Conservation (phyloP, 192 early-diverging fungal species). For the Umbelopsis sp. region DNA sequence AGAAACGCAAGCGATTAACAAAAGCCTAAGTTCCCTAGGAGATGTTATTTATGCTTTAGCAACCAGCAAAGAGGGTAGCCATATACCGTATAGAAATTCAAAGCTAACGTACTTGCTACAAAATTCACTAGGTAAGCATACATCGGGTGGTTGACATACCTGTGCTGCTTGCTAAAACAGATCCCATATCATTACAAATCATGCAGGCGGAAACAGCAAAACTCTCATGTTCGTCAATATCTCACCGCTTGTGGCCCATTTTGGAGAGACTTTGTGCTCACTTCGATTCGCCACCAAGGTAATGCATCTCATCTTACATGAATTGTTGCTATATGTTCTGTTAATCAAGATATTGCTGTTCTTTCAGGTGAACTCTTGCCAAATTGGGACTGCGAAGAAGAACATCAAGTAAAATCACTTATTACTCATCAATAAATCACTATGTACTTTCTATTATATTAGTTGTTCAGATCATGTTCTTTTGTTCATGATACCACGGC, state of each 20-base stretch:
- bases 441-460: slow-evolving; percentile 11
- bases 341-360: neutral
- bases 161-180: neutral
- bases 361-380: slow-evolving; percentile 61
- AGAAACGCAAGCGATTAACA: slow-evolving; percentile 97
- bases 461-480: too few relatives aligned
- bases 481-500: too few relatives aligned
- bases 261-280: slow-evolving; percentile 87
- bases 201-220: slow-evolving; percentile 87
- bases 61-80: slow-evolving; percentile 63
- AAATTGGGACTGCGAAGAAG: slow-evolving; percentile 78
- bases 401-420: slow-evolving; percentile 11
- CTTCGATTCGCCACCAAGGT: slow-evolving; percentile 97
- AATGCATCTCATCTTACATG: slow-evolving; percentile 26
- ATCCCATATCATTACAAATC: neutral
- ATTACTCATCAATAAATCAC: slow-evolving; percentile 1
- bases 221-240: slow-evolving; percentile 99
- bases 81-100: slow-evolving; percentile 95
- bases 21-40: slow-evolving; percentile 84
- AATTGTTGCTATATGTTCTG: neutral
- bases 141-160: neutral
- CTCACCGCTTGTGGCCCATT: slow-evolving; percentile 76
- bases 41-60: slow-evolving; percentile 89
- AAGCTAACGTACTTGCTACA: slow-evolving; percentile 79
- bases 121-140: slow-evolving; percentile 56